Percentiles rank a stretch among this genome's conserved stretches.
Conservation (phyloP, 2,329 filamentous ascomycete species). For the Blumeriella jaapii region DNA sequence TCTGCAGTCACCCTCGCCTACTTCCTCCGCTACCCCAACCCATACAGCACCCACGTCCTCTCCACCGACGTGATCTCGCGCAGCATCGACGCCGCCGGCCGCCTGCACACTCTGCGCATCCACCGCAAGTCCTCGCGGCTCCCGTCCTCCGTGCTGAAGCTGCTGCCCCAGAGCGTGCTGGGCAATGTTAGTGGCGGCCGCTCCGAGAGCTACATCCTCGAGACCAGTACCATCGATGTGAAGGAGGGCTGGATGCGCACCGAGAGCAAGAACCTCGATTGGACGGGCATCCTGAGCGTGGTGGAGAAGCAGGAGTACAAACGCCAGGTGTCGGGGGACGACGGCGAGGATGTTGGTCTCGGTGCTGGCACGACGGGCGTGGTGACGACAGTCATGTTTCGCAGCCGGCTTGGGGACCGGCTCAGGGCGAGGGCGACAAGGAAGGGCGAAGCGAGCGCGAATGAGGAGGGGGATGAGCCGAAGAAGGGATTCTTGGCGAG, state of each 20-base stretch:
- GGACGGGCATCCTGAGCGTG: slow-evolving; percentile 68
- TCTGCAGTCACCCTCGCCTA: slow-evolving; percentile 78
- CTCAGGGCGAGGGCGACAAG: slow-evolving; percentile 28
- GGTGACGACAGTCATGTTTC: slow-evolving; percentile 61
- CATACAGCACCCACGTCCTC: slow-evolving; percentile 70
- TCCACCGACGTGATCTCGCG: slow-evolving; percentile 74
- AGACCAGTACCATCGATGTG: slow-evolving; percentile 68
- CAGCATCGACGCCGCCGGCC: slow-evolving; percentile 62
- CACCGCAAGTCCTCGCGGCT: slow-evolving; percentile 75
- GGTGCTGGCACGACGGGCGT: slow-evolving; percentile 46
- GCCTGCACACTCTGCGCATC: slow-evolving; percentile 65
- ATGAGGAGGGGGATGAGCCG: slow-evolving; percentile 33
- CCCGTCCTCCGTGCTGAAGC: slow-evolving; percentile 61
- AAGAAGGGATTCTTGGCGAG: slow-evolving; percentile 39
- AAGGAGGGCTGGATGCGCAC: slow-evolving; percentile 74
- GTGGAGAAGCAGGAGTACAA: slow-evolving; percentile 64
- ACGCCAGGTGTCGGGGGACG: slow-evolving; percentile 15
- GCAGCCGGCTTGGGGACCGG: slow-evolving; percentile 59
- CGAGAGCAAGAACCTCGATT: slow-evolving; percentile 72
- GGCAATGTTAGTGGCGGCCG: slow-evolving; percentile 45
- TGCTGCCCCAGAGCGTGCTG: slow-evolving; percentile 54
- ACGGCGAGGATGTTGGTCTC: slow-evolving; percentile 20
- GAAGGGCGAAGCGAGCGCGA: slow-evolving; percentile 29
- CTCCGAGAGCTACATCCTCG: slow-evolving; percentile 64
- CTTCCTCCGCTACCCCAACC: slow-evolving; percentile 82